Evolutionary conservation across 164 flowering plant species (phyloP), one percentile per base, ranked within the genome.

Genomic region (Vitis amurensis): DNA sequence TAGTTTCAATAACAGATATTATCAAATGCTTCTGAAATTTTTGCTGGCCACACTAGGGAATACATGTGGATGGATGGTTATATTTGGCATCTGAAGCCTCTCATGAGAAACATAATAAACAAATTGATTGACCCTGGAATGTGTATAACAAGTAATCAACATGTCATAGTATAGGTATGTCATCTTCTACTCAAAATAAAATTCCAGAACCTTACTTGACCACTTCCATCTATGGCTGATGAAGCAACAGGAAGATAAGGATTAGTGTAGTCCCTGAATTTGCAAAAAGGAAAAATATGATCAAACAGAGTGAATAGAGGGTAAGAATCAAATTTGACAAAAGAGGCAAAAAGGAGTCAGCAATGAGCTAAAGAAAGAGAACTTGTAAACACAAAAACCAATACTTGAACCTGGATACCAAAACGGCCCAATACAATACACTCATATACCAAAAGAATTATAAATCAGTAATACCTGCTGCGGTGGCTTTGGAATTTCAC

Each of bases 401-500:
- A 29, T 63, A 52, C 10, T 10, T 10, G 31, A 19, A 61, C 9
- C 15, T n/a, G 47, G 64, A 11, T 53, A 53, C 56, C 56, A 53
- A 53, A 23, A 7, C 27, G 0, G 14, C 37, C 27, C 3, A 15
- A 66, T 15, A 17, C 2, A 12, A 51, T 11, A 8, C 31, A 50
- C 4, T 50, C 37, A 52, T 50, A 48, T 7, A 44, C 27, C 15
- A 30, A 15, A 64, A 63, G 16, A 13, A 67, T 23, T 15, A 56
- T 16, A 57, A 55, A 64, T 16, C 9, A 51, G 55, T 29, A 61
- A 57, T 77, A 94, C 99, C 99, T 90, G 87, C 99, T 94, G 27
- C 99, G 82, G 69, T 92, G 98, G 73, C 90, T 84, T 82, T 94
- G 99, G 69, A 94, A 94, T 77, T 94, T 94, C 29, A 94, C 96